These are phyloP conservation scores for Fremontodendron californicum DNA, from an alignment of 345 rosid genomes.

Conservation along the genomic window DNA sequence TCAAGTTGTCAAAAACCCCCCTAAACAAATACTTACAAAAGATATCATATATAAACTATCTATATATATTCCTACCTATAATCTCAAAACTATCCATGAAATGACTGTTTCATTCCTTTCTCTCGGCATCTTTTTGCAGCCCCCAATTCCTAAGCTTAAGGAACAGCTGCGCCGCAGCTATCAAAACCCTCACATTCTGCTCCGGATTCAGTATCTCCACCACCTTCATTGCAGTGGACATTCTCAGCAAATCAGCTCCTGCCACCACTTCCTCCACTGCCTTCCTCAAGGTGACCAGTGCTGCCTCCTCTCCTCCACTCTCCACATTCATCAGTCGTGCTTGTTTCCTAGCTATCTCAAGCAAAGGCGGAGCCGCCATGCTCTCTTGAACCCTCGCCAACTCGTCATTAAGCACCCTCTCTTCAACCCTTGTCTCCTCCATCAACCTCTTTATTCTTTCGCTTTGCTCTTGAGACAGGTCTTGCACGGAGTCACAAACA, in stretches of 20 bases:
- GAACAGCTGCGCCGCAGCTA: slow-evolving; percentile 31
- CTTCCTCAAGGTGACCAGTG: slow-evolving; percentile 13
- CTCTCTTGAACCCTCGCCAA: slow-evolving; percentile 48
- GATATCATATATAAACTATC: neutral
- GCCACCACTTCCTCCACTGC: slow-evolving; percentile 28
- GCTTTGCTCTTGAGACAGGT: slow-evolving; percentile 35
- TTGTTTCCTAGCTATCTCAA: slow-evolving; percentile 14
- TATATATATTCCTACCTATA: neutral
- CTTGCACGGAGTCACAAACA: slow-evolving; percentile 22
- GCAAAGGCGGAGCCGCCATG: slow-evolving; percentile 30
- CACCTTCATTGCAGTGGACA: slow-evolving; percentile 21
- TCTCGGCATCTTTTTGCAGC: slow-evolving; percentile 13
- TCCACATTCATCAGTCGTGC: slow-evolving; percentile 2
- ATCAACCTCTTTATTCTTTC: slow-evolving; percentile 20
- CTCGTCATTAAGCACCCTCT: slow-evolving; percentile 31
- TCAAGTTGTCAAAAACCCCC: neutral
- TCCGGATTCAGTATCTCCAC: slow-evolving; percentile 38
- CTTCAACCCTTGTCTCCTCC: slow-evolving; percentile 26
- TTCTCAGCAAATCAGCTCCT: slow-evolving; percentile 37
- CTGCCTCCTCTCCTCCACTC: neutral
- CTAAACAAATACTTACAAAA: neutral
- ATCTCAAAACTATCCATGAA: neutral
- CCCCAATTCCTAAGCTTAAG: slow-evolving; percentile 31
- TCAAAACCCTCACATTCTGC: slow-evolving; percentile 36
- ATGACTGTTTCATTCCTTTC: neutral